Base-by-base conservation (phyloP, 2,329 filamentous ascomycete species). In the Trichoderma sp. region DNA sequence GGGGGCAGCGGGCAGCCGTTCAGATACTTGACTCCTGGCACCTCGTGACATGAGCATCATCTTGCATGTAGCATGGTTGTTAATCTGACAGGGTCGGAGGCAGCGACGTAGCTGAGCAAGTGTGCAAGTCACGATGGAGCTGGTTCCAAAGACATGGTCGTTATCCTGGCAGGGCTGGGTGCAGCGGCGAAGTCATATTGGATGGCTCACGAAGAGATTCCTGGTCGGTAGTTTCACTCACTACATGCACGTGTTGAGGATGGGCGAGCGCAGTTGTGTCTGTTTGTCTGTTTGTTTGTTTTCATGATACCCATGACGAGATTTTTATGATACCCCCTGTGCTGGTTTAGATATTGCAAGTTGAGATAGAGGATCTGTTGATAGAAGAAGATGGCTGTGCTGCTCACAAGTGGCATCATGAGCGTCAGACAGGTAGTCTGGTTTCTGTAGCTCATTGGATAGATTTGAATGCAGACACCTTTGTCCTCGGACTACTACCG, bases 151-250 rank as follows among this genome's bases (percentile, higher is more conserved):
- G 8, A 20, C 62, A 65, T 65, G 62, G 62, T 34, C 62, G 39
- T 65, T 65, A 53, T 50, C 62, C 62, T 53, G 39, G 62, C 43
- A 65, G 62, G 43, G 28, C 62, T 65, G 62, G 62, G 62, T 50
- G 62, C 62, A 65, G 39, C 62, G 39, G 62, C 39, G 43, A 53
- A 53, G 39, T 53, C 17, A 34, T 36, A 15, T 23, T 65, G 28
- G 62, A 65, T 65, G 62, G 26, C 62, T 65, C 62, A 50, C 9
- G 39, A 53, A 53, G n/a, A 65, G 26, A 53, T 53, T 53, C 43
- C 13, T 30, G n/a, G 28, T 26, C 4, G 20, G 36, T 11, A 15
- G 20, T 53, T 53, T 53, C 47, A 23, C n/a, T 13, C 20, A 17
- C 39, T n/a, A 43, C 39, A 43, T n/a, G 39, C 47, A 23, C 13